Base-by-base conservation (phyloP, 2,329 filamentous ascomycete species). In the Xylariales sp. region DNA sequence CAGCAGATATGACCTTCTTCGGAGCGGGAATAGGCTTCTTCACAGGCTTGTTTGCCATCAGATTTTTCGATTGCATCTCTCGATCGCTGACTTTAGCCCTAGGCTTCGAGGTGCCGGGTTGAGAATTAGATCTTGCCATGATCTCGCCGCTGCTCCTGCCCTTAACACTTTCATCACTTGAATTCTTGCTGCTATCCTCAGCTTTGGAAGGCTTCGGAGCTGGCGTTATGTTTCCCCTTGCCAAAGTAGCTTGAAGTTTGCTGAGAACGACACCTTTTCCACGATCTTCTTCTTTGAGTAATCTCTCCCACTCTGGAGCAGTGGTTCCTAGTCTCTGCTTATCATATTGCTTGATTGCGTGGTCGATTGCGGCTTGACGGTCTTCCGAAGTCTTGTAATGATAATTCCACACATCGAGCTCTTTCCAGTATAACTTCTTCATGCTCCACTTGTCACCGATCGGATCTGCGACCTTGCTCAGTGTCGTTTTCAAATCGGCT, bases 341-440 rank as follows among this genome's bases (percentile, higher is more conserved):
- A 55, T 83, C 79, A 45, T 74, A 83, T 38, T 71, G 63, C 42
- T 66, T 70, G 40, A 81, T 67, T 12, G 79, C 78, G 47, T 80
- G 72, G 59, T 85, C 67, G 53, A 83, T 73, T 44, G 76, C 71
- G 49, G 70, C 61, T 54, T 87, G 67, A 20, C 79, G 72, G 43
- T 78, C 70, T 21, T 73, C 69, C 14, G 68, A 59, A 25, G 56
- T 65, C 30, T 65, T 62, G 51, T 83, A 83, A 19, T 72, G 62
- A 54, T 80, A 81, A 40, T 69, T 72, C 70, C 74, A 83, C 16
- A 81, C 74, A 47, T 83, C 78, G 12, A 83, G 66, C 46, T 83
- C 79, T 56, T 73, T 81, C 70, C 73, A 83, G 44, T 69, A 76
- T 17, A 66, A 60, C 58, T 75, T 78, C 43, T 72, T 70, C 48